Evolutionary conservation across 1,284 basidiomycete species (phyloP).

Genomic region (Mycena sp.): DNA sequence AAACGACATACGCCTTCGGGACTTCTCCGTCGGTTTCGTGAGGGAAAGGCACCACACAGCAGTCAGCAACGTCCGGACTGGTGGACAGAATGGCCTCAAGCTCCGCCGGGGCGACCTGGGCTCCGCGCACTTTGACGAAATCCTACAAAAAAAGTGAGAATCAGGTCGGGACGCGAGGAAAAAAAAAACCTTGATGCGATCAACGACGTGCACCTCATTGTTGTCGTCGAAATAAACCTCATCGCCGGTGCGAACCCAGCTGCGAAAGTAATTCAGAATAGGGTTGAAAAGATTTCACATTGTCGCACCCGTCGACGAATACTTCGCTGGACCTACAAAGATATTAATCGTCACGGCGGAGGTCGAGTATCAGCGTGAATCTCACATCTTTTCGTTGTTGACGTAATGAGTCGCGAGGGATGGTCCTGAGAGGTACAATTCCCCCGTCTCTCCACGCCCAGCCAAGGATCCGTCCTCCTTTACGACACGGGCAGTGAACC

Average conservation of each 20-base stretch:
- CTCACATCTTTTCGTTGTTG: conserved; percentile 65
- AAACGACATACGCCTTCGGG: conserved; percentile 67
- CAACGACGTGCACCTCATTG: conserved; percentile 66
- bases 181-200: conserved; percentile 62
- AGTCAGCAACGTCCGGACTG: conserved; percentile 73
- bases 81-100: conserved; percentile 72
- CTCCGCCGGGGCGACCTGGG: conserved; percentile 70
- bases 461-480: conserved; percentile 64
- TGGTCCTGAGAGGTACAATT: conserved; percentile 63
- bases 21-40: conserved; percentile 76
- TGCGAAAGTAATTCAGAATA: background rate
- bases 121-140: conserved; percentile 56
- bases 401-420: conserved; percentile 63
- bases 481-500: conserved; percentile 58
- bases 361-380: conserved; percentile 18
- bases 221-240: conserved; percentile 61
- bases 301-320: conserved; percentile 52
- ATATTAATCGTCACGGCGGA: background rate
- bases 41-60: conserved; percentile 73
- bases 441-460: conserved; percentile 63
- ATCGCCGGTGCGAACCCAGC: conserved; percentile 67
- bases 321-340: conserved; percentile 51
- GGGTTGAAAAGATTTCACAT: background rate
- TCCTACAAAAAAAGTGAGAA: background rate
- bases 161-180: too few relatives aligned